Evolutionary conservation across 345 rosid genomes (phyloP), one percentile per base, ranked within the genome.

Genomic region (Syzygium jambos): DNA sequence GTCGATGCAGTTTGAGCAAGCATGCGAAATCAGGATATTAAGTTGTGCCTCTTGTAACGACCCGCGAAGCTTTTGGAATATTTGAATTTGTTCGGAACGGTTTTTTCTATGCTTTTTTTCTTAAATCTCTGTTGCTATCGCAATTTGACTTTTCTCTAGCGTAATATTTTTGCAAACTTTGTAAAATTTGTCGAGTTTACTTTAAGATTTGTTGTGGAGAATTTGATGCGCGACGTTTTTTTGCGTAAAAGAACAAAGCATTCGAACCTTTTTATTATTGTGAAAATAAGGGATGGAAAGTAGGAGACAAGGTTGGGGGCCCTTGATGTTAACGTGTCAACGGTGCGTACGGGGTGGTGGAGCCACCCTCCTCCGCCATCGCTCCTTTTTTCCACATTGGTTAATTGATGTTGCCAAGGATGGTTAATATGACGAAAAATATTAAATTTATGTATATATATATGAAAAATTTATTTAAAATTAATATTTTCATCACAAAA

Each of bases 261-360:
- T 73, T 19, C 80, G 21, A 73, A 16, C 49, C 49, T 19, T 11
- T 5, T 11, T 5, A 9, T 0, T 1, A 11, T 11, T 5, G 46
- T n/a, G 43, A 84, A 46, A 4, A 84, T 84, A 84, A 8, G 52
- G 7, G 57, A 52, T 8, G 5, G 57, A 84, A 52, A 41, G 19
- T 61, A 61, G 87, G 82, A 55, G 77, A 78, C 54, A 55, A 73
- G 59, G 87, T 86, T 17, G 51, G 84, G 49, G 85, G 9, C 78
- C 52, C 51, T 43, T 89, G 94, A 92, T 85, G 85, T 91, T 68
- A 91, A 92, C 92, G 91, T 89, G 90, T 91, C 94, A 82, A 16
- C 7, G 90, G 86, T 85, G 82, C 9, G 9, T 59, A 51, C 27
- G 87, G 46, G 86, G 83, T 89, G 86, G 87, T 80, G 86, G 91